Percentiles rank a stretch among this genome's conserved stretches.
phyloP scores from a whole-genome alignment of 176 grass and related monocot genomes.

The Carex littledalei region DNA sequence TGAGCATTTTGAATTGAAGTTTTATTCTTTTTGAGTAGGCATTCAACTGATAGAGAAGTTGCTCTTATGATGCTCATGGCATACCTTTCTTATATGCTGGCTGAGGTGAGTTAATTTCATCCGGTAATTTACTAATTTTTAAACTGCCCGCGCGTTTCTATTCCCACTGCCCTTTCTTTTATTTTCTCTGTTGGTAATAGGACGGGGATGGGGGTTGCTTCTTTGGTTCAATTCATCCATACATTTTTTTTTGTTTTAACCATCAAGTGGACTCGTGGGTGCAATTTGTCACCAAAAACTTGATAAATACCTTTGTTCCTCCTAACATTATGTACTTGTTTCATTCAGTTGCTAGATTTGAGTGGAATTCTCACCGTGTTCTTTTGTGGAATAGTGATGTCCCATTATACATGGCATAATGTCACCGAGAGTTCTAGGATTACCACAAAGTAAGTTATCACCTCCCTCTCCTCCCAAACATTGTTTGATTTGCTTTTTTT shows the following conservation, averaged over 20 bases:
- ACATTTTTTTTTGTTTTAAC: not conserved
- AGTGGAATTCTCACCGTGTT: conserved; percentile 97
- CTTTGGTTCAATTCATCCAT: not conserved
- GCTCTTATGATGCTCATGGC: conserved; percentile 96
- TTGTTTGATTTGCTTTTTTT: not conserved
- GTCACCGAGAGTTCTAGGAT: conserved; percentile 92
- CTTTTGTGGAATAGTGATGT: conserved; percentile 99
- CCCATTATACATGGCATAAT: conserved; percentile 99
- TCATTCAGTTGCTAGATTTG: conserved; percentile 77
- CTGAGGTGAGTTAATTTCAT: conserved; percentile 52
- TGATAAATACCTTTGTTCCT: not conserved
- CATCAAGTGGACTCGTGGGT: not conserved
- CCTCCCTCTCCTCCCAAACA: not conserved
- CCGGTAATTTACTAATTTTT: not conserved
- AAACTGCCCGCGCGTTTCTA: not conserved
- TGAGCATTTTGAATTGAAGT: not conserved
- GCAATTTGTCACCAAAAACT: not conserved
- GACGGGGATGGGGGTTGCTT: not conserved
- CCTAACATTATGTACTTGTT: conserved; percentile 23
- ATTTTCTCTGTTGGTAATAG: not conserved
- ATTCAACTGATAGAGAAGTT: conserved; percentile 97
- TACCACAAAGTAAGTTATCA: conserved; percentile 73
- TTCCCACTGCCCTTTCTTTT: not conserved
- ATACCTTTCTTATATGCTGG: conserved; percentile 90
- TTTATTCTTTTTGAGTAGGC: conserved; percentile 42